Conservation (phyloP, 164 flowering plant species). For the Sedum album region DNA sequence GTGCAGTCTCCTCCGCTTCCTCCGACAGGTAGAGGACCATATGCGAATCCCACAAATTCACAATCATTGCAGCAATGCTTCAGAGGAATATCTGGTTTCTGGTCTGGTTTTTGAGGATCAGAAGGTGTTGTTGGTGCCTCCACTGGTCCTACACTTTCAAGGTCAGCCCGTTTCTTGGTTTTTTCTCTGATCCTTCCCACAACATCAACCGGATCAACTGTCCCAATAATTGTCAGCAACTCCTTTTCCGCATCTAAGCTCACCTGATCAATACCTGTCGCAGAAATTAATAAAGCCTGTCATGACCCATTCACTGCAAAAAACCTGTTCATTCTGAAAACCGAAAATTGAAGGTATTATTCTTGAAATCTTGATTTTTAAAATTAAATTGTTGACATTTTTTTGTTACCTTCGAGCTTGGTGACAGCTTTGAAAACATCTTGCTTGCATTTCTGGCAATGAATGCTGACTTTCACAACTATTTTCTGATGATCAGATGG, state of each 20-base stretch:
- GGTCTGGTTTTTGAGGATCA: neutral
- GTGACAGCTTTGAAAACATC: constrained; percentile 24
- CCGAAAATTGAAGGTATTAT: neutral
- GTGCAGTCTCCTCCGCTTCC: constrained; percentile 8
- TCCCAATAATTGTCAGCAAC: constrained; percentile 25
- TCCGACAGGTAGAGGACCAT: neutral
- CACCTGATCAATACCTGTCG: constrained; percentile 25
- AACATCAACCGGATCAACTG: constrained; percentile 27
- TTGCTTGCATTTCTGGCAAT: constrained; percentile 26
- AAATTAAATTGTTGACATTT: too few species aligned
- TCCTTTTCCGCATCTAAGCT: constrained; percentile 23
- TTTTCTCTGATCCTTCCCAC: constrained; percentile 20
- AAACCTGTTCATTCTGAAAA: too few species aligned
- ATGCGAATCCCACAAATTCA: constrained; percentile 11
- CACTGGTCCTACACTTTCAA: constrained; percentile 29
- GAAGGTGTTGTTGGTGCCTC: constrained; percentile 20
- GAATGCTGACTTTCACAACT: constrained; percentile 24
- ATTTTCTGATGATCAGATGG: constrained; percentile 17
- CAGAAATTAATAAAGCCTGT: neutral
- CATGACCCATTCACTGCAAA: neutral
- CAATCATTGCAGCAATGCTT: constrained; percentile 16
- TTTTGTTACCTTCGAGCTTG: constrained; percentile 24
- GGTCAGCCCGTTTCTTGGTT: constrained; percentile 18
- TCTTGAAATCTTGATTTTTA: too few species aligned
- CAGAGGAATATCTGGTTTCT: neutral